phyloP scores from a whole-genome alignment of 2,329 filamentous ascomycete genomes.

The Whalleya microplaca region DNA sequence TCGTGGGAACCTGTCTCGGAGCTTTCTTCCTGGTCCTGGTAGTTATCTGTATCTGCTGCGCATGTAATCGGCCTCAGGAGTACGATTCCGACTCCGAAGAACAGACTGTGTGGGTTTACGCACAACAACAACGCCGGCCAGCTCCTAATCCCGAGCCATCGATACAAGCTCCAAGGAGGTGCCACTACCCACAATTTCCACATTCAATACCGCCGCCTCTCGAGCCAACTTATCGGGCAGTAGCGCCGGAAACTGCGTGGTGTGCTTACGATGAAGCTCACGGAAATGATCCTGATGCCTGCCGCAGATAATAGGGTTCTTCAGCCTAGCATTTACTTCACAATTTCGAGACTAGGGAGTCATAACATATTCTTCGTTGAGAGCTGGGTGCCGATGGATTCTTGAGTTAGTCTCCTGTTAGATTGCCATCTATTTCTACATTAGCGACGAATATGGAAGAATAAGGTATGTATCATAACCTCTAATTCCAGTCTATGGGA shows the following conservation, averaged over 20 bases:
- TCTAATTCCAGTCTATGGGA: too few species aligned
- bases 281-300: too few species aligned
- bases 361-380: too few species aligned
- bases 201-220: constrained; percentile 32
- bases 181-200: constrained; percentile 28
- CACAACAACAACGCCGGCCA: not conserved
- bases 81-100: constrained; percentile 14
- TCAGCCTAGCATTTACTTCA: too few species aligned
- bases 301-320: too few species aligned
- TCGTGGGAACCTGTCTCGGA: constrained; percentile 33
- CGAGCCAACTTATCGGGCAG: constrained; percentile 23
- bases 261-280: too few species aligned
- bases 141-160: not conserved
- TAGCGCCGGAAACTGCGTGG: not conserved
- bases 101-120: not conserved
- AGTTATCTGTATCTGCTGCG: constrained; percentile 29
- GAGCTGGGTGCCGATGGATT: too few species aligned
- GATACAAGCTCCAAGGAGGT: constrained; percentile 4
- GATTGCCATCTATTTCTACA: too few species aligned
- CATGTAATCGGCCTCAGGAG: constrained; percentile 17
- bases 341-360: too few species aligned
- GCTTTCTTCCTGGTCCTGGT: constrained; percentile 27
- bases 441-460: too few species aligned
- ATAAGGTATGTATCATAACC: too few species aligned
- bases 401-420: too few species aligned